Conservation (phyloP, 73 alveolate species). For the Blepharisma japonicum region DNA sequence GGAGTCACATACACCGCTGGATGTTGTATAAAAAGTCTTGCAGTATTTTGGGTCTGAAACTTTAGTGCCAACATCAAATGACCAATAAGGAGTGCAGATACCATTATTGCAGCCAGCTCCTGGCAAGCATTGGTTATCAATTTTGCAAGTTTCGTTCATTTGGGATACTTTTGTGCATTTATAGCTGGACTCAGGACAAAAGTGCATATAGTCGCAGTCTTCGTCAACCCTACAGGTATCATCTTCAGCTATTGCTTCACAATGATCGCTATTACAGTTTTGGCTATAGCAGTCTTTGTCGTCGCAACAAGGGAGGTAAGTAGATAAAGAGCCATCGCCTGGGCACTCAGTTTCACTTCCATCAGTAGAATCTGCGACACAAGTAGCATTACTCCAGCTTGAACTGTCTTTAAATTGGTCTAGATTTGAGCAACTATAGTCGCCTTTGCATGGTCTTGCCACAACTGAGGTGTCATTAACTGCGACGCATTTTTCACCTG, state of each 20-base stretch:
- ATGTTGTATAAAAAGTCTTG: no score
- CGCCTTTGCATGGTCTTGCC: constrained; percentile 48
- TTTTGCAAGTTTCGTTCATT: no score
- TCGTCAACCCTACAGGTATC: constrained; percentile 34
- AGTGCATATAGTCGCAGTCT: no score
- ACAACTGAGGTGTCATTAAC: constrained; percentile 33
- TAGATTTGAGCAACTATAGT: constrained; percentile 40
- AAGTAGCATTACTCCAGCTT: constrained; percentile 53
- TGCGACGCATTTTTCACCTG: constrained; percentile 45
- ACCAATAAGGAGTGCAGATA: no score
- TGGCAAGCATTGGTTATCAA: no score
- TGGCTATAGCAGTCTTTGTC: not conserved
- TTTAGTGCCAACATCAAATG: no score
- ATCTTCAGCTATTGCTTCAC: constrained; percentile 34
- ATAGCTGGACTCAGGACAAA: no score
- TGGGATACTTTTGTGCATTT: no score
- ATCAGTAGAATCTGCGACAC: constrained; percentile 64
- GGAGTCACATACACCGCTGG: no score
- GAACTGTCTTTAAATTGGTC: constrained; percentile 36
- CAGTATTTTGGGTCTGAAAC: no score
- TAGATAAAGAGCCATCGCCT: constrained; percentile 38
- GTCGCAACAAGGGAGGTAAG: constrained; percentile 42
- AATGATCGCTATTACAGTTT: not conserved
- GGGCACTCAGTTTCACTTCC: constrained; percentile 82
- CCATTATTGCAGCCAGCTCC: no score